Conservation (phyloP, 495 filamentous ascomycete genomes). For the Aspergillus biplanus region DNA sequence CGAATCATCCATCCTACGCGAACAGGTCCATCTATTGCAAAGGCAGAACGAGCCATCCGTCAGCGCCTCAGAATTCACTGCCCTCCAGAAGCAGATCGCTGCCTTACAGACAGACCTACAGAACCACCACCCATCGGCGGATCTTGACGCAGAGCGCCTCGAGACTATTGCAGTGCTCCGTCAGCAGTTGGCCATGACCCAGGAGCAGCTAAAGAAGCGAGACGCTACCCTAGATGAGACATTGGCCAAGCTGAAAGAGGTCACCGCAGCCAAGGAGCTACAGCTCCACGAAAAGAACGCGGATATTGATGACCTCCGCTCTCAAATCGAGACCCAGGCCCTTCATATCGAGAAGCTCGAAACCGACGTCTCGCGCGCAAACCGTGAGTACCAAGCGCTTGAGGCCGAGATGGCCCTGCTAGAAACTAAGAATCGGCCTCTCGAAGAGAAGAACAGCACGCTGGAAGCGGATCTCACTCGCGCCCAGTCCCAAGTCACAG, state of each 20-base stretch:
- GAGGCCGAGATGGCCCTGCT: conserved; percentile 43
- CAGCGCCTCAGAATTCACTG: conserved; percentile 27
- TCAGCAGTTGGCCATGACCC: conserved; percentile 42
- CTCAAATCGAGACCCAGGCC: conserved; percentile 38
- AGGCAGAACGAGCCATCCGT: conserved; percentile 34
- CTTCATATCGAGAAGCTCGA: conserved; percentile 43
- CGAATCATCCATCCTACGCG: conserved; percentile 30
- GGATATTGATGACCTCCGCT: conserved; percentile 48
- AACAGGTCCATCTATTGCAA: conserved; percentile 39
- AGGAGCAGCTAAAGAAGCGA: conserved; percentile 44
- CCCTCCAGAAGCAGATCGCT: conserved; percentile 39
- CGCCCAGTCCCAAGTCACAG: conserved; percentile 47
- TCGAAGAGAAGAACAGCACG: conserved; percentile 48
- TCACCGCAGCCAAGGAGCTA: conserved; percentile 38
- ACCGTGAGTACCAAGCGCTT: conserved; percentile 37
- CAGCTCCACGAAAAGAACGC: conserved; percentile 45
- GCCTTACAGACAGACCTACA: conserved; percentile 43
- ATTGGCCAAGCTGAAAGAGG: conserved; percentile 39
- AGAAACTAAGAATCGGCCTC: conserved; percentile 43
- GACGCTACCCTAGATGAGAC: conserved; percentile 46
- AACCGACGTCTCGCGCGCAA: conserved; percentile 38
- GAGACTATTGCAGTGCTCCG: conserved; percentile 44
- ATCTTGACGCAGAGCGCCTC: conserved; percentile 36
- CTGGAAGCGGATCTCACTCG: conserved; percentile 47
- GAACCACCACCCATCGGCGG: conserved; percentile 25